Evolutionary conservation across 768 basidiomycete genomes (phyloP), one percentile per base, ranked within the genome.

Genomic region (Termitomyces sp.): DNA sequence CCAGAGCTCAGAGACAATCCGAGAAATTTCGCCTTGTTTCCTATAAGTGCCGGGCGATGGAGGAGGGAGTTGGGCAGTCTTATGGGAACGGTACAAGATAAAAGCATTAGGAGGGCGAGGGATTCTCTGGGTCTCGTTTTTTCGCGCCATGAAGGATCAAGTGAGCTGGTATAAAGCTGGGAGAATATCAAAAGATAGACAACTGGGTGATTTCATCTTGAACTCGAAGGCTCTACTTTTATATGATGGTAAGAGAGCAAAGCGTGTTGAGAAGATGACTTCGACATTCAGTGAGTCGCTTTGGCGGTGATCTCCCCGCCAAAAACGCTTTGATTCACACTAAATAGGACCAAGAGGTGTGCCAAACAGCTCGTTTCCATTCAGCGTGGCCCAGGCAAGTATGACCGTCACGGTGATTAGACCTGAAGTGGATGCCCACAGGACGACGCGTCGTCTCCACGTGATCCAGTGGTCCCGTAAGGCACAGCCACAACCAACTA

Each of bases 1-100:
- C 55, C 55, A 57, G 15, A 57, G 30, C 21, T 38, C 21, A n/a
- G 50, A 51, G 5, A 57, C n/a, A 5, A 57, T 34, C 19, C 24
- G 50, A 8, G 55, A 57, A n/a, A 52, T 24, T 3, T 57, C 50
- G 17, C 21, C 45, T 38, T 57, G 55, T 34, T 42, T 40, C 12
- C 55, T 40, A 5, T 26, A 21, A 5, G 44, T 52, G 2, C 50
- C 51, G n/a, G 44, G 30, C 8, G 45, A 14, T 15, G 55, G 44
- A 2, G 55, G 51, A 17, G 51, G 55, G 19, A 57, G 55, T 21
- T 44, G 41, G 10, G 19, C 9, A 5, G 40, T 42, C 14, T 43
- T 52, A 6, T 43, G 40, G 9, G 51, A 43, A 4, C 51, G 41
- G n/a, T 52, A 52, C 28, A 52, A n/a, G 7, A 52, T 52, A 41